These are phyloP conservation scores for Cydonia oblonga DNA, from an alignment of 331 rosid genomes.

Conservation along the genomic window DNA sequence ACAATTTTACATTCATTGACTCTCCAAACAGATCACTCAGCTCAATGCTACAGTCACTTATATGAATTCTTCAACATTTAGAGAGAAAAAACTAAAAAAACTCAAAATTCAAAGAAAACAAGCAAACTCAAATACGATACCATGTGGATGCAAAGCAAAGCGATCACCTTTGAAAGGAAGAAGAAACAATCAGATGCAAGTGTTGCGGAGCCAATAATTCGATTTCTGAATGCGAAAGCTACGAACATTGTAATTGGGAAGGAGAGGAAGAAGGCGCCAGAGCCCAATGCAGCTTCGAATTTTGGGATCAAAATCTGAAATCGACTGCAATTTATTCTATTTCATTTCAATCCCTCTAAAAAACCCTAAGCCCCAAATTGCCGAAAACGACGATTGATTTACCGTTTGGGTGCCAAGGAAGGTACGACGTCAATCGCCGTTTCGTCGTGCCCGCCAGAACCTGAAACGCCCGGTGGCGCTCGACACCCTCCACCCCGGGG, in stretches of 20 bases:
- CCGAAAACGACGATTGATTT: background rate
- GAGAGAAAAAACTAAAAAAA: background rate
- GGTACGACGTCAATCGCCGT: background rate
- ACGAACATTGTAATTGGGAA: background rate
- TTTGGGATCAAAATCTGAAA: background rate
- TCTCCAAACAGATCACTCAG: background rate
- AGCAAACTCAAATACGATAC: background rate
- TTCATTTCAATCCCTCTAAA: background rate
- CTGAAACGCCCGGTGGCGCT: background rate
- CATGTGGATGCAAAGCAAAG: background rate
- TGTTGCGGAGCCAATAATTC: background rate
- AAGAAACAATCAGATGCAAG: background rate
- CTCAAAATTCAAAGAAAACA: background rate
- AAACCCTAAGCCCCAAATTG: slow-evolving; percentile 1
- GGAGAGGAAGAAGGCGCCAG: background rate
- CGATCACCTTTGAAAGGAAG: background rate
- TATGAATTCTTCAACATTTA: background rate
- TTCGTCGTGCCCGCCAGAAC: background rate
- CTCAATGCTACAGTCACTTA: background rate
- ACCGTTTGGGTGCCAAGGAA: background rate
- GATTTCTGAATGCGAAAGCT: background rate
- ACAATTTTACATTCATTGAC: background rate
- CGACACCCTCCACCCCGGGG: too few species aligned
- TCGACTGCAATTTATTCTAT: background rate
- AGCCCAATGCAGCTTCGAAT: background rate